phyloP scores from a whole-genome alignment of 139 green algal species.

The Yamagishiella unicocca region DNA sequence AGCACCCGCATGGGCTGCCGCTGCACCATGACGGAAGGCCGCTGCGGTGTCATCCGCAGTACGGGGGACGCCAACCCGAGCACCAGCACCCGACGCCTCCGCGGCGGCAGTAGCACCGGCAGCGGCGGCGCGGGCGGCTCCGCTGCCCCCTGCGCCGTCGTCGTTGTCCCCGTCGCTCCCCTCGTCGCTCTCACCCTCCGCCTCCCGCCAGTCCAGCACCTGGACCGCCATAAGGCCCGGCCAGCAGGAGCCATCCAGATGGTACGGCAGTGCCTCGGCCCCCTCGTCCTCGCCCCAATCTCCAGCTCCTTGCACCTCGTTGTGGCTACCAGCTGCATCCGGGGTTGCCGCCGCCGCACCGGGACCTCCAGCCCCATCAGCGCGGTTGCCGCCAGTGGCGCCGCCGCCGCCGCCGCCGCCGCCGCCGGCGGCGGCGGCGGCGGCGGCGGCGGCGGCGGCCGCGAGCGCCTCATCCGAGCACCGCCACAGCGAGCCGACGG shows the following conservation, averaged over 20 bases:
- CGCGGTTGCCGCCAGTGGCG: neutral
- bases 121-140: neutral
- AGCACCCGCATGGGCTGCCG: too few relatives aligned
- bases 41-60: neutral
- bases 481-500: too few relatives aligned
- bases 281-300: too few relatives aligned
- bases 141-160: neutral
- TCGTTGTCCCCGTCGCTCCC: neutral
- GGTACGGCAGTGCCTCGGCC: too few relatives aligned
- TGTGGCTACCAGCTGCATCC: neutral
- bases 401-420: neutral
- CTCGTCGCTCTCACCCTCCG: neutral
- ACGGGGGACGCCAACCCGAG: neutral
- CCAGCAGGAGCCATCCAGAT: neutral
- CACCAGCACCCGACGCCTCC: too few relatives aligned
- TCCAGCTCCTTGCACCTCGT: too few relatives aligned
- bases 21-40: neutral
- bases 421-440: too few relatives aligned
- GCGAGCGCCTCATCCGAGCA: too few relatives aligned
- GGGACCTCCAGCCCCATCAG: neutral
- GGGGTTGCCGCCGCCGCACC: neutral
- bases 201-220: neutral
- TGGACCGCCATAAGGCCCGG: neutral
- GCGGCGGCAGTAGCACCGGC: neutral
- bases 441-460: too few relatives aligned